Percentiles rank a stretch among this genome's conserved stretches.
These are phyloP conservation scores for Candida corydali DNA, from an alignment of 805 yeast species.

Conservation along the genomic window DNA sequence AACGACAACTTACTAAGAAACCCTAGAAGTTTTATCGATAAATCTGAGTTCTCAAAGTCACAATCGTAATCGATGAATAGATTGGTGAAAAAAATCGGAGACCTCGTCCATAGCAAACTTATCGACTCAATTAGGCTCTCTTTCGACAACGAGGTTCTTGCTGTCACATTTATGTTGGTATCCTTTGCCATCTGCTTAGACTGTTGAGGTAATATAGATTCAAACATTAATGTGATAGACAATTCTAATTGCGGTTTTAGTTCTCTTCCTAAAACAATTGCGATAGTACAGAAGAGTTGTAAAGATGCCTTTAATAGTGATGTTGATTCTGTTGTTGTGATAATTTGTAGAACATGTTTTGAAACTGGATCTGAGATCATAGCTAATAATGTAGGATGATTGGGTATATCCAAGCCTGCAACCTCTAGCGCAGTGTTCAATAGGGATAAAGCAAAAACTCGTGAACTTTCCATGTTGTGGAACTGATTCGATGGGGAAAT, in stretches of 20 bases:
- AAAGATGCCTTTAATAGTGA: slow-evolving; percentile 71
- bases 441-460: slow-evolving; percentile 76
- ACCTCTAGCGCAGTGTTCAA: slow-evolving; percentile 79
- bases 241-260: slow-evolving; percentile 81
- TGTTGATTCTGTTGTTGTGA: slow-evolving; percentile 70
- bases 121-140: slow-evolving; percentile 83
- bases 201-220: slow-evolving; percentile 43
- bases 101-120: slow-evolving; percentile 76
- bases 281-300: slow-evolving; percentile 68
- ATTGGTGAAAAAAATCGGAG: slow-evolving; percentile 71
- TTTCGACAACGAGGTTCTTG: slow-evolving; percentile 46
- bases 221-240: slow-evolving; percentile 59
- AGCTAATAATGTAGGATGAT: slow-evolving; percentile 61
- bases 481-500: slow-evolving; percentile 77
- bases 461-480: slow-evolving; percentile 82
- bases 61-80: slow-evolving; percentile 86
- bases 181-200: slow-evolving; percentile 13
- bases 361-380: slow-evolving; percentile 78
- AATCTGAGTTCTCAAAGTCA: slow-evolving; percentile 79
- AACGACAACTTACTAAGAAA: slow-evolving; percentile 73
- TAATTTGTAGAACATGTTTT: slow-evolving; percentile 76
- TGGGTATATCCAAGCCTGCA: slow-evolving; percentile 57
- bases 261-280: slow-evolving; percentile 59
- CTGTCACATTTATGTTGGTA: slow-evolving; percentile 16
- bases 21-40: slow-evolving; percentile 63